Percentiles rank a stretch among this genome's conserved stretches.
Conservation (phyloP, 2,329 filamentous ascomycete genomes). For the Davidsoniella australis region DNA sequence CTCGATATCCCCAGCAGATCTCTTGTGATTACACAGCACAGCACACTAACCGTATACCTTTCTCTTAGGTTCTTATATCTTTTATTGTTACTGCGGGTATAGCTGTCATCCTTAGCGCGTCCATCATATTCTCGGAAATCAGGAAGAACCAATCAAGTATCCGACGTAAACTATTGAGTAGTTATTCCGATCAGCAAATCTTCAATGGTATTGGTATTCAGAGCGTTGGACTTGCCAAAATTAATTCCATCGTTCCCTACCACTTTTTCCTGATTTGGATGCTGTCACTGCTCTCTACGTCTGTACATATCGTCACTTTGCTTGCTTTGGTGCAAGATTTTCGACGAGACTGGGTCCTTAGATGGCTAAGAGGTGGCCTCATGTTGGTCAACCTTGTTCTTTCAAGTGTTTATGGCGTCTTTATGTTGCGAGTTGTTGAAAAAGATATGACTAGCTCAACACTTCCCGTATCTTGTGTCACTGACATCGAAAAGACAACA, state of each 20-base stretch:
- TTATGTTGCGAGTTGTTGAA: slow-evolving; percentile 37
- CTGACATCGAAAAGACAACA: slow-evolving; percentile 19
- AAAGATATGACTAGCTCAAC: slow-evolving; percentile 32
- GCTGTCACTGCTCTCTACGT: slow-evolving; percentile 44
- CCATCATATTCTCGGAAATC: slow-evolving; percentile 38
- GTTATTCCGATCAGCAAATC: slow-evolving; percentile 52
- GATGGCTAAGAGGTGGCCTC: slow-evolving; percentile 47
- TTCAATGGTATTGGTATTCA: slow-evolving; percentile 54
- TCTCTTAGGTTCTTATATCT: slow-evolving; percentile 38
- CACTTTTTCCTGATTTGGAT: slow-evolving; percentile 60
- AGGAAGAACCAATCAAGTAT: slow-evolving; percentile 33
- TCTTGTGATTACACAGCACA: background rate
- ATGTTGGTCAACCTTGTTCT: slow-evolving; percentile 49
- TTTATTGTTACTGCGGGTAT: slow-evolving; percentile 47
- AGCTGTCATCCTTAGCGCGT: slow-evolving; percentile 35
- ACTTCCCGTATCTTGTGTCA: slow-evolving; percentile 45
- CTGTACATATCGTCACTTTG: slow-evolving; percentile 47
- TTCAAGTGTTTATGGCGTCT: slow-evolving; percentile 37
- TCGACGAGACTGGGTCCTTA: slow-evolving; percentile 47
- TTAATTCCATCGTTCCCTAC: slow-evolving; percentile 41
- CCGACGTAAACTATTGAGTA: slow-evolving; percentile 44
- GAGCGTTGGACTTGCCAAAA: slow-evolving; percentile 42
- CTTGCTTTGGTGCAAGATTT: slow-evolving; percentile 50
- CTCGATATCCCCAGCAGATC: background rate
- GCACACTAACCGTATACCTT: background rate